Percentiles rank a stretch among this genome's conserved stretches.
phyloP scores from a whole-genome alignment of 768 basidiomycete genomes.

The Amanita fuliginea region DNA sequence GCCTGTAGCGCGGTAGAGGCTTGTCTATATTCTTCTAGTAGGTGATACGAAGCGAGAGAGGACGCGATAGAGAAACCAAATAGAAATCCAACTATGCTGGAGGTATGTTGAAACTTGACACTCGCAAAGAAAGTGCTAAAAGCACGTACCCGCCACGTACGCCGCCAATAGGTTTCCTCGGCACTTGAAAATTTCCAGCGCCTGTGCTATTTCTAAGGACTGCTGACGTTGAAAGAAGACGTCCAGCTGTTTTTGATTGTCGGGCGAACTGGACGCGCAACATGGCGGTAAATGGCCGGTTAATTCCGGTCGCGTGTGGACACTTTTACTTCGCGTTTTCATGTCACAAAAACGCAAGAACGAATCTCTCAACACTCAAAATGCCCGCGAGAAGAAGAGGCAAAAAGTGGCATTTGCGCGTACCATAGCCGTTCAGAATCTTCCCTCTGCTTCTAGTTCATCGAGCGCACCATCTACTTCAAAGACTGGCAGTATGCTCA shows the following conservation, averaged over 20 bases:
- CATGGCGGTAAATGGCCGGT: slow-evolving; percentile 16
- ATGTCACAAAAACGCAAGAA: slow-evolving; percentile 31
- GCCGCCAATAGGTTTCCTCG: slow-evolving; percentile 70
- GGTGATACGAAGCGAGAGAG: slow-evolving; percentile 74
- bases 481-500: neutral
- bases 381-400: slow-evolving; percentile 57
- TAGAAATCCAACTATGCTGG: slow-evolving; percentile 73
- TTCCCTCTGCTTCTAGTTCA: neutral
- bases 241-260: slow-evolving; percentile 12
- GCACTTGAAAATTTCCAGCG: slow-evolving; percentile 40
- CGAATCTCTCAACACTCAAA: slow-evolving; percentile 19
- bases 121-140: neutral
- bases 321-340: neutral
- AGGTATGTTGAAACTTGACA: slow-evolving; percentile 1
- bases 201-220: slow-evolving; percentile 33
- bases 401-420: slow-evolving; percentile 51
- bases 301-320: slow-evolving; percentile 5
- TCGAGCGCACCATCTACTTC: neutral
- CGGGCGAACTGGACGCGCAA: slow-evolving; percentile 20
- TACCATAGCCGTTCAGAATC: slow-evolving; percentile 53
- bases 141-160: slow-evolving; percentile 49
- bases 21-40: slow-evolving; percentile 83
- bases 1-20: slow-evolving; percentile 82
- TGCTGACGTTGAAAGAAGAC: slow-evolving; percentile 33
- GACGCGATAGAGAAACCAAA: slow-evolving; percentile 89